Evolutionary conservation across 2,329 filamentous ascomycete genomes (phyloP), one percentile per base, ranked within the genome.

Genomic region (Colletotrichum sp.): DNA sequence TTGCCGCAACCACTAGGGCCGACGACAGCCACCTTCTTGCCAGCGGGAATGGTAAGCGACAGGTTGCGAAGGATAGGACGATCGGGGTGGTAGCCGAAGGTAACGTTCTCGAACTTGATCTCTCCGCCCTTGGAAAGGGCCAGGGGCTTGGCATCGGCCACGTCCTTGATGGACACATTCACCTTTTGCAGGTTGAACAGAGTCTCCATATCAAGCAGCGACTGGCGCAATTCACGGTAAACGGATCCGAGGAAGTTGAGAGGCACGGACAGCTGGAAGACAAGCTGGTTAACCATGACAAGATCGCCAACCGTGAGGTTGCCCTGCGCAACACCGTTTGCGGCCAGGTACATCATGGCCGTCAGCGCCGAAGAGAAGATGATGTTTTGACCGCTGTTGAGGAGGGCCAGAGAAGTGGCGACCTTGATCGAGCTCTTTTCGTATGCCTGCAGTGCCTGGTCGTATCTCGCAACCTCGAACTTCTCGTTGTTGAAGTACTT

Each of bases 401-500:
- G 91, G 70, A 98, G 93, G 2, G 97, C 95, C 57, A 99, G 88
- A 5, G 96, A 99, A 0, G 97, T 99, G 12, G 95, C 95, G 39
- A 99, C 95, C 83, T 99, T 99, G 88, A 99, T 99, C 18, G 96
- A 98, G 74, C 96, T 96, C 83, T 94, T 94, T 84, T 99, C 95
- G 84, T 99, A 99, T 75, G 93, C 91, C 78, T 93, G 90, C 28
- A 99, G 88, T 0, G 97, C 96, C 80, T 93, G 92, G 85, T 99
- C 96, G 84, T 99, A 99, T 57, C 97, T 92, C 36, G 91, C 90
- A 59, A 98, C 95, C 86, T 99, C 97, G 79, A 96, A 99, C 79
- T 94, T 95, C 83, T 99, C 98, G 82, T 99, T 99, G 88, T 99
- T 99, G 88, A 99, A 99, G 87, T 99, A 98, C 86, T 99, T 99